Evolutionary conservation across 176 grass and related monocot genomes (phyloP).

Genomic region (Tuctoria greenei): DNA sequence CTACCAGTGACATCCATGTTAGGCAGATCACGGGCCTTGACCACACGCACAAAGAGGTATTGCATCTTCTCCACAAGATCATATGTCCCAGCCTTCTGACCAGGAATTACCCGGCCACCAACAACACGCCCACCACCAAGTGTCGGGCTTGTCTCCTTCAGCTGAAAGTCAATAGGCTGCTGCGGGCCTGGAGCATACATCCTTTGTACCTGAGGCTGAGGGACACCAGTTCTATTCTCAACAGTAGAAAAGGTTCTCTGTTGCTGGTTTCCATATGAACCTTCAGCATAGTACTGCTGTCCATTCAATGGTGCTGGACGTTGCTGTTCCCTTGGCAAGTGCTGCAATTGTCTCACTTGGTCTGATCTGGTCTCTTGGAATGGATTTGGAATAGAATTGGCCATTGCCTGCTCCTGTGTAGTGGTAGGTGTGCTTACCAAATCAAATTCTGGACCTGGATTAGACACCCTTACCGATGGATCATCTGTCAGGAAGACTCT

Average conservation of each 20-base stretch:
- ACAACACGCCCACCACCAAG: conserved; percentile 87
- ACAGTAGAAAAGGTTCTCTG: conserved; percentile 40
- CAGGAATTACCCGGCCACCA: conserved; percentile 62
- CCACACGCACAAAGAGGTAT: conserved; percentile 84
- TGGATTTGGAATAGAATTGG: conserved; percentile 37
- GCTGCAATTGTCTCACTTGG: conserved; percentile 57
- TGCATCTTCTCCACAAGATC: conserved; percentile 97
- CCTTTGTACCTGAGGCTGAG: conserved; percentile 41
- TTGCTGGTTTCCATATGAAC: conserved; percentile 38
- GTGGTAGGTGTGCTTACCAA: conserved; percentile 52
- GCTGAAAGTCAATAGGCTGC: conserved; percentile 74
- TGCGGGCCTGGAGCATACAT: conserved; percentile 68
- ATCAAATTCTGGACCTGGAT: conserved; percentile 45
- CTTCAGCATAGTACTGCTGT: conserved; percentile 34
- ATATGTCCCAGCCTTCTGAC: conserved; percentile 73
- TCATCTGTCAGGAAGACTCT: conserved; percentile 90
- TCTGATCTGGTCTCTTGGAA: conserved; percentile 51
- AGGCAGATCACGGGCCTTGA: conserved; percentile 83
- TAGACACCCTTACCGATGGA: conserved; percentile 56
- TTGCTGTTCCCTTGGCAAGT: conserved; percentile 54
- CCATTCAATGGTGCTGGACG: conserved; percentile 40
- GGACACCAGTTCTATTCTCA: conserved; percentile 29
- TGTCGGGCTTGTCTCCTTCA: conserved; percentile 82
- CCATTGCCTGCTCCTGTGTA: conserved; percentile 41
- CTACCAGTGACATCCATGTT: conserved; percentile 83